Evolutionary conservation across 2,329 filamentous ascomycete species (phyloP), one percentile per base, ranked within the genome.

Genomic region (Dactylellina haptotyla): DNA sequence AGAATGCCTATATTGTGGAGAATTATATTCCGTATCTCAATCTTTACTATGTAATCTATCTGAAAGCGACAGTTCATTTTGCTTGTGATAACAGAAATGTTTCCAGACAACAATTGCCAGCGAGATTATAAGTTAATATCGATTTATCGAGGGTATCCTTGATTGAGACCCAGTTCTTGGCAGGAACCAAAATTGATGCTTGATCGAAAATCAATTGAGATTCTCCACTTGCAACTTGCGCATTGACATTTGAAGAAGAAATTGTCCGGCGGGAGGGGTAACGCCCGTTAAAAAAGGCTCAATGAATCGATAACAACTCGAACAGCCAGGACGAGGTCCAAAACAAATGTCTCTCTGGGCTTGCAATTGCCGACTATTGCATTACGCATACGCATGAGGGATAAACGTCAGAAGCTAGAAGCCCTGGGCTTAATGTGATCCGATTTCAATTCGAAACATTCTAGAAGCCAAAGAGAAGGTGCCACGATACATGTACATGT

Each of bases 401-500:
- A 69, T 69, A 69, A 61, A 61, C 37, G 34, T 56, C 28, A 54
- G 20, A 59, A 25, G 43, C 39, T 51, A 46, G 18, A 4, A 9
- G 16, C 41, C 56, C 48, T 54, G 32, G 9, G 34, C 8, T 46
- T 54, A 48, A 53, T n/a, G n/a, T n/a, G n/a, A n/a, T n/a, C n/a
- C n/a, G n/a, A n/a, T n/a, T 61, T 69, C 46, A 69, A 48, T 50
- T 62, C 64, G 56, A 69, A 69, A 69, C 64, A 32, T 69, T 69
- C 64, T 62, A 62, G 64, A 69, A 69, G 64, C 46, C 64, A 69
- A 69, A 48, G 41, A 62, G 64, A 69, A 62, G 64, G 56, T 69
- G 56, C 48, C 56, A 61, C 56, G 46, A 69, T 46, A 53, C 46
- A n/a, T n/a, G n/a, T n/a, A n/a, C n/a, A 37, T 14, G 46, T 6